phyloP scores from a whole-genome alignment of 768 basidiomycete genomes.

The Suillus decipiens region DNA sequence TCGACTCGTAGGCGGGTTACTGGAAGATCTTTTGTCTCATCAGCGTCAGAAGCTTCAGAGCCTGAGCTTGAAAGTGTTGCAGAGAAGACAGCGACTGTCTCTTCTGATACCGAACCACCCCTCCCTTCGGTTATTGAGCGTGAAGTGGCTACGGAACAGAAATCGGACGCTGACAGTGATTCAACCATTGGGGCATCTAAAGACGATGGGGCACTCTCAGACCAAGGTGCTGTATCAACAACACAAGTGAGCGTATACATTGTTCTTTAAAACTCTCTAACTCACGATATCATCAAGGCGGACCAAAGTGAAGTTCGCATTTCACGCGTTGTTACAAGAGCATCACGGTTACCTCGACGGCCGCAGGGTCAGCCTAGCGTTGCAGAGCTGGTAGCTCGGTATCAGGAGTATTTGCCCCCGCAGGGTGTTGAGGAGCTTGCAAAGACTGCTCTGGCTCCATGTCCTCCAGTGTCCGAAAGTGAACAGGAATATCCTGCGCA shows the following conservation, averaged over 20 bases:
- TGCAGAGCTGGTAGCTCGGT: constrained; percentile 82
- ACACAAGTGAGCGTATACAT: constrained; percentile 29
- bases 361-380: constrained; percentile 62
- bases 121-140: constrained; percentile 8
- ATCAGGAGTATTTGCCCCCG: constrained; percentile 75
- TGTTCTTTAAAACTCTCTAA: constrained; percentile 1
- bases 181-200: constrained; percentile 74
- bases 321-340: constrained; percentile 31
- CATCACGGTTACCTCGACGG: constrained; percentile 68
- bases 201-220: constrained; percentile 23
- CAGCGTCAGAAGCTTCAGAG: constrained; percentile 74
- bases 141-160: constrained; percentile 25
- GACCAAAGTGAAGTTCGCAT: constrained; percentile 24
- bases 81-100: constrained; percentile 19
- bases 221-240: constrained; percentile 19
- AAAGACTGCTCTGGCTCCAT: constrained; percentile 67
- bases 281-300: constrained; percentile 22
- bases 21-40: constrained; percentile 60
- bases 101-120: constrained; percentile 21
- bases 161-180: constrained; percentile 76
- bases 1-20: constrained; percentile 47
- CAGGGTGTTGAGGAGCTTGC: constrained; percentile 72
- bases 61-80: constrained; percentile 45
- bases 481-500: constrained; percentile 62
- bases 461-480: constrained; percentile 70